Conservation (phyloP, 306 rosid genomes). For the Senna siamea region DNA sequence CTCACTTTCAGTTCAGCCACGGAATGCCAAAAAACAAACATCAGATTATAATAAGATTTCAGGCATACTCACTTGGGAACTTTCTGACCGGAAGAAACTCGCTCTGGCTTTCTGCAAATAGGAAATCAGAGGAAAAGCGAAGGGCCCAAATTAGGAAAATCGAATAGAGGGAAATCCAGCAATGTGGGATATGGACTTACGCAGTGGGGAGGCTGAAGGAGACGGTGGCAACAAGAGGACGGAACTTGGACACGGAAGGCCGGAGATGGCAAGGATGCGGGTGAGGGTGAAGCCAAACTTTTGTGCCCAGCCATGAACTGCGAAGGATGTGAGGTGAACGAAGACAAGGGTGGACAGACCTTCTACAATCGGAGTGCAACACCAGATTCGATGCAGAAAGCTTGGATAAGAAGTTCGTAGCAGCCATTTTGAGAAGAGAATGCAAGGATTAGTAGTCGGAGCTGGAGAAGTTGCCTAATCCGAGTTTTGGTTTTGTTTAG, state of each 20-base stretch:
- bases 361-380: conserved; percentile 25
- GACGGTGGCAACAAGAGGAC: conserved; percentile 47
- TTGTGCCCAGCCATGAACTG: conserved; percentile 56
- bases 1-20: not conserved
- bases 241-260: conserved; percentile 45
- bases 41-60: not conserved
- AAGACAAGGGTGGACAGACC: conserved; percentile 6
- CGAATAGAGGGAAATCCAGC: not conserved
- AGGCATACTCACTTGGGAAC: conserved; percentile 22
- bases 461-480: not conserved
- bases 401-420: conserved; percentile 41
- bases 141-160: conserved; percentile 37
- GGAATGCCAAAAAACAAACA: not conserved
- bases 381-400: conserved; percentile 37
- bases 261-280: conserved; percentile 40
- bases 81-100: conserved; percentile 43
- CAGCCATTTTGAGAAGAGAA: conserved; percentile 5
- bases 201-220: conserved; percentile 71
- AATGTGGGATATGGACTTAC: conserved; percentile 47
- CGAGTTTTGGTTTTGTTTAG: not conserved
- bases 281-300: conserved; percentile 39
- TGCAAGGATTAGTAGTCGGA: not conserved
- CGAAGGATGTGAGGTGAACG: conserved; percentile 24
- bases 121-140: conserved; percentile 50
- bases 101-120: conserved; percentile 60